Base-by-base conservation (phyloP, 164 flowering plant species). In the Liriodendron chinense region DNA sequence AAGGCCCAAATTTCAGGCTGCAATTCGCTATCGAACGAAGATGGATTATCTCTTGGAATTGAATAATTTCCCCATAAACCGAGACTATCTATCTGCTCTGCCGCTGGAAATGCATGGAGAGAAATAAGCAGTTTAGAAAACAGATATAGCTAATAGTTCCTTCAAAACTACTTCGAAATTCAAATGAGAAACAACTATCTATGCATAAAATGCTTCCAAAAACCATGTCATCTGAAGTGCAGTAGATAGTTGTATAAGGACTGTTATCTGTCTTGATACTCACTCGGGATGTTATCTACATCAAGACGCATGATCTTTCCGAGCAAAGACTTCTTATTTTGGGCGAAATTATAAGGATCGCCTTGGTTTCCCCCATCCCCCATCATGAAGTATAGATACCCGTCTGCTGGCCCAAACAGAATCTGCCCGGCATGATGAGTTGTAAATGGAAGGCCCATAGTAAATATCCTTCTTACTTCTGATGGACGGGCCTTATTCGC, bases 1-100 rank as follows among this genome's bases (percentile, higher is more conserved):
- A 88, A 56, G 18, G 99, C 93, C 96, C 95, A 96, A 74, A 96
- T 91, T 80, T 96, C 98, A 43, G 97, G 96, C 78, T 71, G 87
- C 66, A 86, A 76, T 10, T 85, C 85, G 13, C 68, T 68, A 72
- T 92, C 98, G 49, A 84, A 84, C 9, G 68, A 76, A 67, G 72
- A 89, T 4, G 99, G 98, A 80, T 96, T 96, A 68, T 94, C 95
- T 28, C 80, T 85, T 21, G 99, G 99, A 62, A 93, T 87, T 18
- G 98, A 89, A 82, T 96, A 96, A 82, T 91, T 96, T 80, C 98
- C 99, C 98, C 97, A 96, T 6, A 88, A 81, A 71, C 88, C 85
- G 74, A 84, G 90, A 43, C 78, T 77, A 50, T 68, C 63, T 18
- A 85, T 86, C 76, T 88, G 93, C 21, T 76, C 78, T 25, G 83